These are phyloP conservation scores for Thyridium curvatum DNA, from an alignment of 2,329 filamentous ascomycete genomes.

Conservation along the genomic window DNA sequence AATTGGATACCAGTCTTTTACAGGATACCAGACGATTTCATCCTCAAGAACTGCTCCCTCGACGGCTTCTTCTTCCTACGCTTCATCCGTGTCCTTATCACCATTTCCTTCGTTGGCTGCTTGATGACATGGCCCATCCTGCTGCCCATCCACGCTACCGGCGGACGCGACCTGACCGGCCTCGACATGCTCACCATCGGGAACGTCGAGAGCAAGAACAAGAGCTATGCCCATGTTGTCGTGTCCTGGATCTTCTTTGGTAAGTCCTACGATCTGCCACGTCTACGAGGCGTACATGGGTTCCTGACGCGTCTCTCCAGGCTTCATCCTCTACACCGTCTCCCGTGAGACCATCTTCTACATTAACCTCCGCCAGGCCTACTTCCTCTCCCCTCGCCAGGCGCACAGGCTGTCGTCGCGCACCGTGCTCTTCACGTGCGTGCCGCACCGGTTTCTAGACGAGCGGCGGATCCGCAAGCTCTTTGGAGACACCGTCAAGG, in stretches of 20 bases:
- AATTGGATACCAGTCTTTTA: slow-evolving; percentile 59
- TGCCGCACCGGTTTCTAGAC: slow-evolving; percentile 70
- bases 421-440: slow-evolving; percentile 87
- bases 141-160: slow-evolving; percentile 78
- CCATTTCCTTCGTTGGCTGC: slow-evolving; percentile 75
- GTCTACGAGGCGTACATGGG: background rate
- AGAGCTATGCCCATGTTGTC: slow-evolving; percentile 74
- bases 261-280: slow-evolving; percentile 6
- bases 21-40: slow-evolving; percentile 65
- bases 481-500: slow-evolving; percentile 73
- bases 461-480: slow-evolving; percentile 66
- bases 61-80: slow-evolving; percentile 86
- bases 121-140: slow-evolving; percentile 81
- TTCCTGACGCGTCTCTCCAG: slow-evolving; percentile 11
- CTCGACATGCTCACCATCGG: slow-evolving; percentile 56
- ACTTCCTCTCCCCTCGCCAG: slow-evolving; percentile 79
- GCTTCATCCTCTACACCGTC: slow-evolving; percentile 84
- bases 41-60: slow-evolving; percentile 80
- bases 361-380: slow-evolving; percentile 90
- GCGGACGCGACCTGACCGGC: slow-evolving; percentile 57
- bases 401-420: slow-evolving; percentile 80
- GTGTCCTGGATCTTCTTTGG: slow-evolving; percentile 77
- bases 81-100: slow-evolving; percentile 69
- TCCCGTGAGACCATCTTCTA: slow-evolving; percentile 89
- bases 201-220: slow-evolving; percentile 50